Conservation (phyloP, 2,329 filamentous ascomycete genomes). For the Fusarium napiforme region DNA sequence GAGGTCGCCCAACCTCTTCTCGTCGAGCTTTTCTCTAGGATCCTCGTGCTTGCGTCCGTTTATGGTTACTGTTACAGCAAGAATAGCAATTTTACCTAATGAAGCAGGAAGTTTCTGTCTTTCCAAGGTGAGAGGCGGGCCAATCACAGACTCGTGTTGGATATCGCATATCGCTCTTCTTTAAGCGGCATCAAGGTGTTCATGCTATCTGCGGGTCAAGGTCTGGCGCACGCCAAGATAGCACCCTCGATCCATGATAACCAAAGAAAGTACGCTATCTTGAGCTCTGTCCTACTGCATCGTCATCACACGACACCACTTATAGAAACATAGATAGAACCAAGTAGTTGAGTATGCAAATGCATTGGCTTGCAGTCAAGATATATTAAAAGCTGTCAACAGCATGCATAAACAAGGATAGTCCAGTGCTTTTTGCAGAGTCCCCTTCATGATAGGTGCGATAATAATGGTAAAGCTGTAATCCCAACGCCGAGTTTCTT, state of each 20-base stretch:
- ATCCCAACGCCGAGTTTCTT: constrained; percentile 43
- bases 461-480: constrained; percentile 35
- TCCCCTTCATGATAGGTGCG: constrained; percentile 40
- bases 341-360: constrained; percentile 8
- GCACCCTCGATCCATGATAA: constrained; percentile 4
- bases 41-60: constrained; percentile 5
- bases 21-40: background rate
- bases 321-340: background rate
- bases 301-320: constrained; percentile 2
- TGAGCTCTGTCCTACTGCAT: background rate
- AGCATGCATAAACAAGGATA: constrained; percentile 36
- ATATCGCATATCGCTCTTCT: constrained; percentile 10
- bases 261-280: background rate
- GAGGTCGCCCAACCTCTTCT: background rate
- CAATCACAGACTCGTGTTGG: constrained; percentile 18
- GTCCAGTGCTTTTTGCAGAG: constrained; percentile 42
- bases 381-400: constrained; percentile 37
- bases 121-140: constrained; percentile 29
- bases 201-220: constrained; percentile 22
- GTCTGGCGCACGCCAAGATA: constrained; percentile 24
- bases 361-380: constrained; percentile 33
- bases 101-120: constrained; percentile 26
- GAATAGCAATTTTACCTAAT: constrained; percentile 36
- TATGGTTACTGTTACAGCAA: constrained; percentile 6
- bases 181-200: constrained; percentile 21